These are phyloP conservation scores for Trichophyton rubrum DNA, from an alignment of 2,329 filamentous ascomycete species.

Conservation along the genomic window DNA sequence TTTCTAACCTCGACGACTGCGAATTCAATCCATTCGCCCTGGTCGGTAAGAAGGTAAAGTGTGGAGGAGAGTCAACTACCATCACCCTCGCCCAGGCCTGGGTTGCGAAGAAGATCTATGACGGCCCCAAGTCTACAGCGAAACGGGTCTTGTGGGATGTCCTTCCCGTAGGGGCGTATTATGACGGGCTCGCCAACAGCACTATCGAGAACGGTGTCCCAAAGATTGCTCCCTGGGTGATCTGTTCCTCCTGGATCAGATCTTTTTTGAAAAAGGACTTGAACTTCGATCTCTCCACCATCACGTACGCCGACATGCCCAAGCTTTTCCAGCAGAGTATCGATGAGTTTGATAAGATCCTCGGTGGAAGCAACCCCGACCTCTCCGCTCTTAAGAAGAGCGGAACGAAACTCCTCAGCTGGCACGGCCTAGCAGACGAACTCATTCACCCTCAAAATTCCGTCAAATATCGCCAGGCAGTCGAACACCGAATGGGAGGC, in stretches of 20 bases:
- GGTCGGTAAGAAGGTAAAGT: background rate
- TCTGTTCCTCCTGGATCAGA: background rate
- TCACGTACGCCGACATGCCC: background rate
- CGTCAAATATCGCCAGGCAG: background rate
- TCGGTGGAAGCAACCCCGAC: background rate
- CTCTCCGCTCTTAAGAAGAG: constrained; percentile 1
- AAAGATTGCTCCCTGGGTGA: background rate
- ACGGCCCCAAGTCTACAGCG: background rate
- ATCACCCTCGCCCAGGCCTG: background rate
- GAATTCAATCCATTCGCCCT: background rate
- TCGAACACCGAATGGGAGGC: background rate
- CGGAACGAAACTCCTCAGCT: background rate
- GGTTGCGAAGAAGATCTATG: background rate
- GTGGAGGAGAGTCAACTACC: background rate
- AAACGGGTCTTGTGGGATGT: background rate
- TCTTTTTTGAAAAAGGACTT: constrained; percentile 2
- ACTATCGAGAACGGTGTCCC: background rate
- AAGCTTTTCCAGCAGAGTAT: background rate
- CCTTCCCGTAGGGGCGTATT: background rate
- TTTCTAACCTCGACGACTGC: background rate
- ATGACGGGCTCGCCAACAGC: background rate
- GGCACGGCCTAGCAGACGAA: background rate
- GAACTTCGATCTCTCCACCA: background rate
- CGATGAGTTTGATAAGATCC: background rate
- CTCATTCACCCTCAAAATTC: background rate